Evolutionary conservation across 1,139 yeast genomes (phyloP), one percentile per base, ranked within the genome.

Genomic region (Pneumocystis murina): DNA sequence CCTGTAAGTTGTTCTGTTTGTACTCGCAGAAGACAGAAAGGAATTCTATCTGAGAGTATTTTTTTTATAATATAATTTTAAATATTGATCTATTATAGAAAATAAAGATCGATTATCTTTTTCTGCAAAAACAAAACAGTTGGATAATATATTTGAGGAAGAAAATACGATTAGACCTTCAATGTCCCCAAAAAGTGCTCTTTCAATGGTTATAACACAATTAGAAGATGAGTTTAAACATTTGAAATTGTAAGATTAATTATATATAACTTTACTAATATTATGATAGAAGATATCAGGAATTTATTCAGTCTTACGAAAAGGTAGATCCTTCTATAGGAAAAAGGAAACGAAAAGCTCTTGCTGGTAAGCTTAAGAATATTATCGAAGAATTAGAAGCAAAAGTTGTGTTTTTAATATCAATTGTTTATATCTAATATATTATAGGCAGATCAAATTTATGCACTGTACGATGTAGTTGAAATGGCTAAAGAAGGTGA

Each of bases 131-230:
- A 24, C 55, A 48, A 30, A 61, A 14, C 60, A 36, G 7, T 36
- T 10, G 12, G 59, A 59, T 33, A 62, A 62, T 12, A 28, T 39
- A 17, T 68, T 70, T 66, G 69, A 66, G n/a, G 73, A 69, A 17
- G 74, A 72, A 54, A 68, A 68, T 24, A 68, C 75, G 1, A 64
- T 71, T 8, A 68, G 75, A 3, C 76, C 76, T 3, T 66, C 73
- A 7, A 69, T 70, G 68, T 66, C 71, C 2, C 70, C 75, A 1
- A 70, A 69, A 41, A 71, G 68, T 14, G 73, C 75, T 2, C 71
- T 69, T 24, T 65, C 66, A 41, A 54, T 67, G 54, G 70, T 73
- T 39, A 65, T 72, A 30, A 68, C 67, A 16, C 70, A 69, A 40
- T 68, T 73, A 66, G 68, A 69, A 40, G 66, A 68, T 20, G 75